Percentiles rank a stretch among this genome's conserved stretches.
phyloP scores from a whole-genome alignment of 2,329 filamentous ascomycete species.

The Lasiodiplodia hormozganensis region DNA sequence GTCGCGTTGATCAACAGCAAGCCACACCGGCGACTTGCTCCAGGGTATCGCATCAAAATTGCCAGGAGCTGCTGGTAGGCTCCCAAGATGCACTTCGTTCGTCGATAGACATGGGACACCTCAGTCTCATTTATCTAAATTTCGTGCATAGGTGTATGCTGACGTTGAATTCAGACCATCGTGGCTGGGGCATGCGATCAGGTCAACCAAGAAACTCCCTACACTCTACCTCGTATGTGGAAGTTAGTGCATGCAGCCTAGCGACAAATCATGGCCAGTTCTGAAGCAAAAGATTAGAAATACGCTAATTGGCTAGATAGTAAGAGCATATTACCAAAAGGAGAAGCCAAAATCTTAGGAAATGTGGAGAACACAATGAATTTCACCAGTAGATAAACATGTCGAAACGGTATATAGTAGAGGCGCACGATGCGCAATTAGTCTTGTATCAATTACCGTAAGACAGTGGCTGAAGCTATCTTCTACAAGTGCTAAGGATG shows the following conservation, averaged over 20 bases:
- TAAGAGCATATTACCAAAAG: not conserved
- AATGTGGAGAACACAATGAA: not conserved
- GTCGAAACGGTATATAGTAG: not conserved
- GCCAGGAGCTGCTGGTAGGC: not conserved
- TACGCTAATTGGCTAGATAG: conserved; percentile 5
- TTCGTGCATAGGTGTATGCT: not conserved
- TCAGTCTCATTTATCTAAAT: not conserved
- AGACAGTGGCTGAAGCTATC: conserved; percentile 11
- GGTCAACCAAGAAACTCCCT: not conserved
- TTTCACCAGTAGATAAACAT: not conserved
- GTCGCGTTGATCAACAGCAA: not conserved
- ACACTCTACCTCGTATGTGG: not conserved
- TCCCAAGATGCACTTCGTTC: not conserved
- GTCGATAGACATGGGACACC: not conserved
- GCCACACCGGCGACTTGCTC: not conserved
- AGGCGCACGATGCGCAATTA: conserved; percentile 15
- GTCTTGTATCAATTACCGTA: conserved; percentile 22
- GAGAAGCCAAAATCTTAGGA: not conserved
- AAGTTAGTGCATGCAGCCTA: not conserved
- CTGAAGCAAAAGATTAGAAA: not conserved
- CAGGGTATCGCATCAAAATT: not conserved
- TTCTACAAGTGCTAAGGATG: conserved; percentile 3
- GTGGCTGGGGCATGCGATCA: not conserved
- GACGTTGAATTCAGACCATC: not conserved
- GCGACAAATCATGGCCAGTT: not conserved